phyloP scores from a whole-genome alignment of 768 basidiomycete genomes.

The Mycena kentingensis region DNA sequence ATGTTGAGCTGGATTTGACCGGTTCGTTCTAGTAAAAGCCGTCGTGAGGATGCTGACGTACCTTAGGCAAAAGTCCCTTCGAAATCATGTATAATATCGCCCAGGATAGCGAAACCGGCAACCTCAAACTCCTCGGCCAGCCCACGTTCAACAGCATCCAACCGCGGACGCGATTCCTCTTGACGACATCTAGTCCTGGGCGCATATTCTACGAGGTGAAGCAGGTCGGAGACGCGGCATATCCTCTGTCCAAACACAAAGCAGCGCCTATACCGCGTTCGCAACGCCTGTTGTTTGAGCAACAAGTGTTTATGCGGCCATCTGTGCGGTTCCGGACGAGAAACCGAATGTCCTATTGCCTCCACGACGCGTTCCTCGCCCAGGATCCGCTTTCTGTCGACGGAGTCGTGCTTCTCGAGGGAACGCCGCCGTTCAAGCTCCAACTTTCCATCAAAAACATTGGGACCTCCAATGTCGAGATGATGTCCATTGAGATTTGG shows the following conservation, averaged over 20 bases:
- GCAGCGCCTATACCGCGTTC: slow-evolving; percentile 64
- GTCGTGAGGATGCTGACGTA: not conserved
- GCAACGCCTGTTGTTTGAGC: slow-evolving; percentile 76
- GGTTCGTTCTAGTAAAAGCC: slow-evolving; percentile 45
- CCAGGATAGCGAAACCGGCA: slow-evolving; percentile 64
- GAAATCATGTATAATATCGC: slow-evolving; percentile 90
- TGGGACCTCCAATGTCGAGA: slow-evolving; percentile 65
- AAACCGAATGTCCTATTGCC: slow-evolving; percentile 71
- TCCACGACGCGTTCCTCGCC: slow-evolving; percentile 65
- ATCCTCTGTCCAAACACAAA: slow-evolving; percentile 72
- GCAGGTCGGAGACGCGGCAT: slow-evolving; percentile 83
- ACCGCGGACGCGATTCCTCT: slow-evolving; percentile 73
- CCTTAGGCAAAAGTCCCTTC: slow-evolving; percentile 84
- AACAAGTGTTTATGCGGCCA: slow-evolving; percentile 81
- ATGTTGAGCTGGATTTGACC: slow-evolving; percentile 81
- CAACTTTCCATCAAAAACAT: slow-evolving; percentile 76
- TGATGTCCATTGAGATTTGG: slow-evolving; percentile 52
- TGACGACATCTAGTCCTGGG: slow-evolving; percentile 76
- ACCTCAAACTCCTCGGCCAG: slow-evolving; percentile 71
- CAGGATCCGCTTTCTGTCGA: slow-evolving; percentile 55
- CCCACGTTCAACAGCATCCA: slow-evolving; percentile 86
- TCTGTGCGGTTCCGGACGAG: slow-evolving; percentile 74
- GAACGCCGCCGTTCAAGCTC: slow-evolving; percentile 84
- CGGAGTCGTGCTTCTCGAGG: slow-evolving; percentile 70
- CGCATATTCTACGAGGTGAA: slow-evolving; percentile 89